Evolutionary conservation across 805 yeast genomes (phyloP), one percentile per base, ranked within the genome.

Genomic region (Nakazawaea wickerhamii): DNA sequence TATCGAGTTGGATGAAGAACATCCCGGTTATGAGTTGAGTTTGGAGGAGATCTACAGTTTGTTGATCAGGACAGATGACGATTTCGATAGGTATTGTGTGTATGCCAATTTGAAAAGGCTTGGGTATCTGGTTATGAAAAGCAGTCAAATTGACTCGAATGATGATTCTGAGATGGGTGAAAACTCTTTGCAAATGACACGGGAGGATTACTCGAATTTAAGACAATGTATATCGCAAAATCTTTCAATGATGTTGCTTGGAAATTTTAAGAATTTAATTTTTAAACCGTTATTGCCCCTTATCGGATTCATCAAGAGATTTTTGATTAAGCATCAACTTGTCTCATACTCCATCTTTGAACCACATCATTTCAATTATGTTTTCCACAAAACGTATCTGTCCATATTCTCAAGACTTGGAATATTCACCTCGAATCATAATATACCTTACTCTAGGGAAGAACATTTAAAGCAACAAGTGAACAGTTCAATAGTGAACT

Each of bases 31-130:
- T 75, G 43, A 43, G 4, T 54, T 89, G 54, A 72, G 81, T 38
- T 59, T 89, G 21, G 82, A 84, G 48, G 81, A 77, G 38, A 66
- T 83, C 5, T 85, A 87, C 57, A 58, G 81, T 0, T 56, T 72
- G 14, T 68, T 77, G 11, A 66, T 81, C 36, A 49, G 51, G 19
- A 52, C 58, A 14, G 60, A 63, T 14, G 65, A 65, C 17, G 71
- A 68, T 30, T 50, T 78, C 21, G 82, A 81, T 45, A 61, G 65
- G 38, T 81, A 79, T 49, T 77, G 76, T 34, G 89, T 84, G 0
- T 91, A 81, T 60, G 71, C 90, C 0, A 72, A 84, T 45, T 64
- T 90, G 52, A 84, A 83, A 52, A 73, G 95, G 55, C 70, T 79
- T 40, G 97, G 97, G 0, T 90, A 82, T 55, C 71, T 84, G 17